phyloP scores from a whole-genome alignment of 345 rosid species.

The Salix caprea region DNA sequence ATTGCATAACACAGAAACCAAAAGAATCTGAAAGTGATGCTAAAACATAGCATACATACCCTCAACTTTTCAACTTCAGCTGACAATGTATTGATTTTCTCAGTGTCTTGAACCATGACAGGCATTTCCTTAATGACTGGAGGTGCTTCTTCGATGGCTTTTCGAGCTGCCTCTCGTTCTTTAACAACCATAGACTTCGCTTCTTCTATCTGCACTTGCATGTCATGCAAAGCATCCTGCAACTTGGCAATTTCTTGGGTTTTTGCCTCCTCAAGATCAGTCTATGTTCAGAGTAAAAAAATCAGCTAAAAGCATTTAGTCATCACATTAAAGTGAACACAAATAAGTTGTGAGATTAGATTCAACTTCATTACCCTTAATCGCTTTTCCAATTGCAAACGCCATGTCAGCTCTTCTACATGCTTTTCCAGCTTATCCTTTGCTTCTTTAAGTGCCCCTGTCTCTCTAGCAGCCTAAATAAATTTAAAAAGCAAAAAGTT shows the following conservation, averaged over 20 bases:
- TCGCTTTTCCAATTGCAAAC: constrained; percentile 66
- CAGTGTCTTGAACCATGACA: constrained; percentile 61
- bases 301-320: neutral
- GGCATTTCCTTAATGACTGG: constrained; percentile 54
- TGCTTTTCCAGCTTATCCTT: constrained; percentile 69
- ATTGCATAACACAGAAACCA: neutral
- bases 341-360: neutral
- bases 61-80: constrained; percentile 53
- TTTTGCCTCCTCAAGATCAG: constrained; percentile 62
- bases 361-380: constrained; percentile 41
- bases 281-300: constrained; percentile 27
- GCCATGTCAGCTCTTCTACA: constrained; percentile 75
- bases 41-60: constrained; percentile 25
- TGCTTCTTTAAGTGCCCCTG: constrained; percentile 75
- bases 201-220: constrained; percentile 56
- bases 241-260: constrained; percentile 51
- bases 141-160: constrained; percentile 56
- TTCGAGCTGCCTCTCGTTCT: constrained; percentile 52
- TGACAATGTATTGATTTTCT: constrained; percentile 45
- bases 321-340: neutral
- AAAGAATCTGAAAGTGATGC: neutral
- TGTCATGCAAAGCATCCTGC: constrained; percentile 45
- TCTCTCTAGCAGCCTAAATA: constrained; percentile 63
- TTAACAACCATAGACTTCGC: constrained; percentile 43
- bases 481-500: neutral